Evolutionary conservation across 768 basidiomycete genomes (phyloP).

Genomic region (Boletellus ananas): DNA sequence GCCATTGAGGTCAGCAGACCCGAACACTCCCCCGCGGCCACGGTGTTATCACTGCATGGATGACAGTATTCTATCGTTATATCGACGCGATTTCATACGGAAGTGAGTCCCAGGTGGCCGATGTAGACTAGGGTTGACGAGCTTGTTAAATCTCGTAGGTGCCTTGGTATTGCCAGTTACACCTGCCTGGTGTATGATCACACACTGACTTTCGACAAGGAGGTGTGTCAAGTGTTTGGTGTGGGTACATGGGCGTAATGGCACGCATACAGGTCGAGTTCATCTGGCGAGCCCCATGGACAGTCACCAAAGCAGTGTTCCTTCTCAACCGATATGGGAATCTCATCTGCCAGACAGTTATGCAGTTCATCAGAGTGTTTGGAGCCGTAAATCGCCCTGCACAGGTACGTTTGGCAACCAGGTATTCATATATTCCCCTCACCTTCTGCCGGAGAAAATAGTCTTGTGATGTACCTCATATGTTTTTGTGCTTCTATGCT

Average conservation of each 20-base stretch:
- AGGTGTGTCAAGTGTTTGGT: slow-evolving; percentile 5
- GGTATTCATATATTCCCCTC: background rate
- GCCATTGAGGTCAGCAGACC: too few species aligned
- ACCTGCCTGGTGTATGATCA: too few species aligned
- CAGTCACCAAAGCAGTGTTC: slow-evolving; percentile 6
- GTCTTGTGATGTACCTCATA: slow-evolving; percentile 4
- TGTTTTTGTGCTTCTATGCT: background rate
- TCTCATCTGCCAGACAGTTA: slow-evolving; percentile 8
- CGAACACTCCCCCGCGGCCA: too few species aligned
- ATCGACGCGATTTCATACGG: too few species aligned
- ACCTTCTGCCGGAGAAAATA: background rate
- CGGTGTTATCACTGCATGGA: too few species aligned
- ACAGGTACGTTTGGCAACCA: background rate
- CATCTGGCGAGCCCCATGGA: slow-evolving; percentile 17
- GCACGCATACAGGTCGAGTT: slow-evolving; percentile 7
- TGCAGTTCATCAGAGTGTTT: slow-evolving; percentile 5
- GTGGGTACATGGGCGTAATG: background rate
- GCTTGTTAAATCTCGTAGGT: too few species aligned
- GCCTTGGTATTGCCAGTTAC: too few species aligned
- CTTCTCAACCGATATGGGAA: slow-evolving; percentile 18
- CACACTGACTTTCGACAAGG: slow-evolving; percentile 9
- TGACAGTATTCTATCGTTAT: too few species aligned
- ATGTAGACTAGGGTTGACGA: too few species aligned
- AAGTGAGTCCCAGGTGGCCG: too few species aligned
- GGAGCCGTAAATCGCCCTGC: background rate